Percentiles rank a stretch among this genome's conserved stretches.
phyloP scores from a whole-genome alignment of 2,329 filamentous ascomycete genomes.

The Aspergillus alliaceus region DNA sequence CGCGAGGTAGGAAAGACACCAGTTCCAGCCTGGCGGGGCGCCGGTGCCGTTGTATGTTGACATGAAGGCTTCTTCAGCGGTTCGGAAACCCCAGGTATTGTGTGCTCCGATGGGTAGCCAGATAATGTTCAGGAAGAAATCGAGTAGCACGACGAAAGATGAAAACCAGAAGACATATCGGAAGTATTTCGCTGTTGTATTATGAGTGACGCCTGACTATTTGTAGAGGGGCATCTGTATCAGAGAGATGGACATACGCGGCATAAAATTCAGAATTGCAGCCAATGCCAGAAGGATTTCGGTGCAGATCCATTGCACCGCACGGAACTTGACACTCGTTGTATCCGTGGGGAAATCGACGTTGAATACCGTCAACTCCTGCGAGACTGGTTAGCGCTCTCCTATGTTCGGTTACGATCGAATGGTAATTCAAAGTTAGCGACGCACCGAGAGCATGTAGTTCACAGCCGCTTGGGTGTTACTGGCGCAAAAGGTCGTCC shows the following conservation, averaged over 20 bases:
- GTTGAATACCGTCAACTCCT: slow-evolving; percentile 60
- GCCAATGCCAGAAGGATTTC: slow-evolving; percentile 54
- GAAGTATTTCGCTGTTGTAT: slow-evolving; percentile 44
- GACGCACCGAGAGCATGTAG: slow-evolving; percentile 53
- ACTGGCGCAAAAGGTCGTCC: slow-evolving; percentile 60
- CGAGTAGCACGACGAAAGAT: slow-evolving; percentile 51
- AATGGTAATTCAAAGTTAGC: background rate
- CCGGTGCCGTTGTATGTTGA: slow-evolving; percentile 60
- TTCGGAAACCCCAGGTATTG: slow-evolving; percentile 59
- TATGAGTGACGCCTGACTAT: slow-evolving; percentile 18
- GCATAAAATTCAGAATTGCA: slow-evolving; percentile 51
- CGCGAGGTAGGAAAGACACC: slow-evolving; percentile 62
- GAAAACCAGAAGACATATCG: slow-evolving; percentile 35
- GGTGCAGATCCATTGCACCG: slow-evolving; percentile 61
- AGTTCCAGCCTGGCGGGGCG: slow-evolving; percentile 60
- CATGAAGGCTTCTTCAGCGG: slow-evolving; percentile 60
- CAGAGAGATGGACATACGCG: slow-evolving; percentile 41
- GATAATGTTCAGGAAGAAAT: slow-evolving; percentile 61
- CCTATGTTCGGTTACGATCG: background rate
- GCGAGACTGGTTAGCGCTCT: slow-evolving; percentile 8
- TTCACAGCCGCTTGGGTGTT: slow-evolving; percentile 54
- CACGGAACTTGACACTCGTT: slow-evolving; percentile 57
- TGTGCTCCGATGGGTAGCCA: slow-evolving; percentile 60
- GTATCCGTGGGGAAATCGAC: slow-evolving; percentile 56
- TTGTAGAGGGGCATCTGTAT: background rate